A percentile compares a stretch with the other conserved stretches of the same genome.
Conservation (phyloP, 1,284 basidiomycete genomes). For the Mycosarcoma mackinlayi region DNA sequence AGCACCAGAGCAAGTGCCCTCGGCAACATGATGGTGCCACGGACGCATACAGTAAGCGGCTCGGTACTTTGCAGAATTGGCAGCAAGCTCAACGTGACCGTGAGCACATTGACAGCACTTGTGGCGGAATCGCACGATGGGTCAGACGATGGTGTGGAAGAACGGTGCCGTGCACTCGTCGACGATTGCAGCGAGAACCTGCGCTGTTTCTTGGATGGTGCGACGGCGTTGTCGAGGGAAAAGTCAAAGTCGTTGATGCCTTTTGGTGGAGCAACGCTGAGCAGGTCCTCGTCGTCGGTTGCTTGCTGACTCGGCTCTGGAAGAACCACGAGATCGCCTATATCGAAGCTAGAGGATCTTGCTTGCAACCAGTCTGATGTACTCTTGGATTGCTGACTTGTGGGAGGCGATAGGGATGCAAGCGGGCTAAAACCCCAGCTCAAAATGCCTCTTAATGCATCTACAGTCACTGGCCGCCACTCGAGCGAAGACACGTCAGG, state of each 20-base stretch:
- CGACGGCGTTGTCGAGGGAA: conserved; percentile 32
- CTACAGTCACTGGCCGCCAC: conserved; percentile 21
- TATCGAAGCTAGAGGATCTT: conserved; percentile 4
- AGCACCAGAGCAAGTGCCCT: neutral
- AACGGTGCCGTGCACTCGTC: conserved; percentile 7
- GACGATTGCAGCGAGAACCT: conserved; percentile 46
- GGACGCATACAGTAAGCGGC: conserved; percentile 12
- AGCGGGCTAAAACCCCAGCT: conserved; percentile 19
- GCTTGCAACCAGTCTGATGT: neutral
- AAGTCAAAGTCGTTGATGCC: conserved; percentile 44
- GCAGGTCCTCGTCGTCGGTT: conserved; percentile 37
- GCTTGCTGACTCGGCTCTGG: conserved; percentile 16
- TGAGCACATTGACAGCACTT: conserved; percentile 10
- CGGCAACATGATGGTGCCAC: conserved; percentile 5
- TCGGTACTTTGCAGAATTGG: conserved; percentile 31
- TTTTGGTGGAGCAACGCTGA: conserved; percentile 35
- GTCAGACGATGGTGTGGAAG: conserved; percentile 22
- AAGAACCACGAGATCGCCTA: conserved; percentile 25
- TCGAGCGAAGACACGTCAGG: neutral
- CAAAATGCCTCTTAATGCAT: conserved; percentile 35
- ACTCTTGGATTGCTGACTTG: conserved; percentile 4
- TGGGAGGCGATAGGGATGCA: conserved; percentile 3
- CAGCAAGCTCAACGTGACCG: conserved; percentile 25
- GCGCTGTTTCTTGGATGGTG: conserved; percentile 19
- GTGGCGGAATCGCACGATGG: conserved; percentile 1